Evolutionary conservation across 1,139 yeast genomes (phyloP), one percentile per base, ranked within the genome.

Genomic region (Eremothecium gossypii): DNA sequence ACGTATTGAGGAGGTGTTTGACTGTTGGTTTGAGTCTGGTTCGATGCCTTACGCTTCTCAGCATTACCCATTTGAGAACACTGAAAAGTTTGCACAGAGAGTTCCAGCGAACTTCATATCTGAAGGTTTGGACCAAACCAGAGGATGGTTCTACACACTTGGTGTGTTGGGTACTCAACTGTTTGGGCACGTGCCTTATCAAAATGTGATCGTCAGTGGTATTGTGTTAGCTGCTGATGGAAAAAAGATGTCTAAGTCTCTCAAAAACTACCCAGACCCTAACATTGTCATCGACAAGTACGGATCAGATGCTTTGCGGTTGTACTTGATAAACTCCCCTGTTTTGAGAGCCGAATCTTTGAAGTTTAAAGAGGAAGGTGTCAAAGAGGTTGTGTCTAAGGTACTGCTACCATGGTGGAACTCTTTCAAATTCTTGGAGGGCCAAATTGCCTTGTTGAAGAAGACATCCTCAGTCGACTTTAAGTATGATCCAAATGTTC

Each of bases 11-110:
- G 98, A 91, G 68, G 99, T 93, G 42, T 93, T 93, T 60, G 98
- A 93, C 69, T 93, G 99, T 73, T 93, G 99, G 99, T 93, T 91
- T 61, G 98, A 93, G 71, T 86, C 96, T 28, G 99, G 99, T 54
- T 81, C 96, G 41, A 93, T 93, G 99, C 98, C 99, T 49, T 93
- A 83, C 55, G 97, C 97, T 42, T 83, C 95, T 38, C 83, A 83
- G 63, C 98, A 93, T 66, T 93, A 89, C 62, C 99, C 99, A 54
- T 91, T 91, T 64, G 97, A 89, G 68, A 76, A 77, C 60, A 68
- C 77, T 60, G 86, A 83, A 13, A 65, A 66, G 44, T 89, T 91
- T 68, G 60, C 71, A 42, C 64, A 74, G 45, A 76, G 84, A 41
- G 91, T 83, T 79, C 98, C 98, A 42, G 99, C 96, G 33, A 91